A percentile compares a stretch with the other conserved stretches of the same genome.
Conservation (phyloP, 2,329 filamentous ascomycete genomes). For the Colletotrichum australisinense region DNA sequence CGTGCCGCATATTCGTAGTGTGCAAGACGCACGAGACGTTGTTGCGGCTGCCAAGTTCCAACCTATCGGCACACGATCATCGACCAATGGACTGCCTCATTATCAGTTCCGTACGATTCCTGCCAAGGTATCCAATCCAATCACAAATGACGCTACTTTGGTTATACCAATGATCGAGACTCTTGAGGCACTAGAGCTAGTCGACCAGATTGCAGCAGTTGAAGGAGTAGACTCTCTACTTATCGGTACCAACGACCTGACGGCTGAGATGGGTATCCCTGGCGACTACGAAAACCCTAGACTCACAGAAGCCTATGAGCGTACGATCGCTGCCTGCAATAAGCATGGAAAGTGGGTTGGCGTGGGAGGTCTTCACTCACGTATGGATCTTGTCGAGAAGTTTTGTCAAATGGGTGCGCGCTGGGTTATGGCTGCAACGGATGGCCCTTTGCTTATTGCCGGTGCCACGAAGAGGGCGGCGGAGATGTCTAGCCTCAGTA, state of each 20-base stretch:
- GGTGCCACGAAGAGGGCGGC: constrained; percentile 40
- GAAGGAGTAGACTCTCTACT: constrained; percentile 53
- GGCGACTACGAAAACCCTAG: constrained; percentile 51
- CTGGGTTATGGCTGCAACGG: constrained; percentile 43
- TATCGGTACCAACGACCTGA: constrained; percentile 57
- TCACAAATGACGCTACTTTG: constrained; percentile 49
- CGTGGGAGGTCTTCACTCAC: constrained; percentile 51
- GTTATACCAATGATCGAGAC: constrained; percentile 58
- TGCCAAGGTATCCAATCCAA: constrained; percentile 46
- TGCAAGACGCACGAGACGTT: constrained; percentile 49
- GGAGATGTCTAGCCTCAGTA: constrained; percentile 41
- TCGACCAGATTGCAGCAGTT: constrained; percentile 52
- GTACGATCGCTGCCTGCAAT: constrained; percentile 49
- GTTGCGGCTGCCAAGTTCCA: constrained; percentile 51
- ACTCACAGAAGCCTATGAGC: constrained; percentile 42
- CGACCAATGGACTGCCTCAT: constrained; percentile 48
- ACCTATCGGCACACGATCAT: constrained; percentile 49
- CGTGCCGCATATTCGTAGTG: constrained; percentile 52
- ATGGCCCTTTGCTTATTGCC: constrained; percentile 41
- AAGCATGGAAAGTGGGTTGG: constrained; percentile 53
- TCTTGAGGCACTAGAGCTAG: constrained; percentile 48
- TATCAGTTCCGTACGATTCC: constrained; percentile 48
- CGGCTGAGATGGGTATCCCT: constrained; percentile 54
- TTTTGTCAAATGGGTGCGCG: constrained; percentile 42
- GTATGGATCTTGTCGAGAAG: constrained; percentile 53